Conservation (phyloP, 129 eudicot genomes). For the Glebionis coronaria region DNA sequence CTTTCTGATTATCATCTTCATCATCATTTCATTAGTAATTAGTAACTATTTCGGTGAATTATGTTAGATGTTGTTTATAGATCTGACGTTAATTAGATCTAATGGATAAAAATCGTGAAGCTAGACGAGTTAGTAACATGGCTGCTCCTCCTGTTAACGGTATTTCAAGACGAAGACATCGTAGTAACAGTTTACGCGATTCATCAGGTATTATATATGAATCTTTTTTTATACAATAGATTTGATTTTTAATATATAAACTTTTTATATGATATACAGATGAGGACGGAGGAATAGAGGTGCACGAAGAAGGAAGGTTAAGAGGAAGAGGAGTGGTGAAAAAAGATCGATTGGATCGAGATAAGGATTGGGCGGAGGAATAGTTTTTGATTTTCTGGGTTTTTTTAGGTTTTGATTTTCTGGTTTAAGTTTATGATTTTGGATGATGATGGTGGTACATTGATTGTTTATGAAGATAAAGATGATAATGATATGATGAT, state of each 20-base stretch:
- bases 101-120: conserved; percentile 86
- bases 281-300: conserved; percentile 63
- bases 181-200: conserved; percentile 58
- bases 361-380: conserved; percentile 58
- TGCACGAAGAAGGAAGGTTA: conserved; percentile 55
- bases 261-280: too few relatives aligned
- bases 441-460: too few relatives aligned
- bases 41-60: conserved; percentile 18
- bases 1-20: conserved; percentile 19
- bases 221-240: too few relatives aligned
- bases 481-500: too few relatives aligned
- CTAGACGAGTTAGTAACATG: conserved; percentile 51
- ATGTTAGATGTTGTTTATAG: conserved; percentile 28
- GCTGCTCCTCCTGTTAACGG: conserved; percentile 46
- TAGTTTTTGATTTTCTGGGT: too few relatives aligned
- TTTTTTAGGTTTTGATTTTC: too few relatives aligned
- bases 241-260: too few relatives aligned
- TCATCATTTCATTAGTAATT: background rate
- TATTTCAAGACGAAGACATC: conserved; percentile 58
- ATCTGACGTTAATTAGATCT: conserved; percentile 21
- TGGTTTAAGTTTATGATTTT: too few relatives aligned
- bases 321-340: conserved; percentile 59
- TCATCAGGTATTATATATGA: conserved; percentile 59
- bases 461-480: too few relatives aligned
- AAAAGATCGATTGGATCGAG: conserved; percentile 68